Evolutionary conservation across 306 rosid species (phyloP).

Genomic region (Dryas drummondii): DNA sequence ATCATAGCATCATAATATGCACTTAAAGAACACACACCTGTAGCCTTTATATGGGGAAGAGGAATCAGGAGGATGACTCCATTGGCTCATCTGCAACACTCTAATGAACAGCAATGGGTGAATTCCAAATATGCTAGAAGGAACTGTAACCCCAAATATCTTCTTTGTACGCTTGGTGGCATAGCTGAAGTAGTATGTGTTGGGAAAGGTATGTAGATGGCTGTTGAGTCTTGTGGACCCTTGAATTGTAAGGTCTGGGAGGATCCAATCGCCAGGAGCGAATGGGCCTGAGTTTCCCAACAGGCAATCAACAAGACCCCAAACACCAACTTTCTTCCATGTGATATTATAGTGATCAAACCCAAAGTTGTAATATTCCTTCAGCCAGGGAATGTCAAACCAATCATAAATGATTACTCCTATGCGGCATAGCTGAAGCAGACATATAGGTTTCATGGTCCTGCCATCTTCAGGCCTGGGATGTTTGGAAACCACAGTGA

Average conservation of each 20-base stretch:
- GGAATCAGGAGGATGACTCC: conserved; percentile 85
- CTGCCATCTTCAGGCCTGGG: conserved; percentile 88
- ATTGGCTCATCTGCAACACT: conserved; percentile 91
- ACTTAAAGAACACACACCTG: conserved; percentile 44
- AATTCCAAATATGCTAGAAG: conserved; percentile 72
- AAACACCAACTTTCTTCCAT: conserved; percentile 71
- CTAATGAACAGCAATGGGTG: conserved; percentile 84
- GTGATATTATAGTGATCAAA: conserved; percentile 89
- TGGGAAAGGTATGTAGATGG: conserved; percentile 62
- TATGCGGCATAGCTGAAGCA: conserved; percentile 80
- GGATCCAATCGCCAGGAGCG: conserved; percentile 94
- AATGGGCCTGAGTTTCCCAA: conserved; percentile 85
- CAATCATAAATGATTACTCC: conserved; percentile 91
- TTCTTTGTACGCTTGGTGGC: conserved; percentile 87
- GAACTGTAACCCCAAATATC: conserved; percentile 71
- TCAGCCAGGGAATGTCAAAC: conserved; percentile 83
- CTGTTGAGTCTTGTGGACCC: conserved; percentile 70
- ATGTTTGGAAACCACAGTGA: conserved; percentile 23
- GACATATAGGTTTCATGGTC: conserved; percentile 68
- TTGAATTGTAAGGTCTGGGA: conserved; percentile 95
- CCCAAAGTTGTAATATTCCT: conserved; percentile 86
- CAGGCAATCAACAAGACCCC: conserved; percentile 79
- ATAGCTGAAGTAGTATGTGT: conserved; percentile 91
- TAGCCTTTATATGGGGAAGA: conserved; percentile 90
- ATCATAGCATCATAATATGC: conserved; percentile 8